A percentile compares a stretch with the other conserved stretches of the same genome.
Evolutionary conservation across 257 asterid species (phyloP).

Genomic region (Perilla frutescens): DNA sequence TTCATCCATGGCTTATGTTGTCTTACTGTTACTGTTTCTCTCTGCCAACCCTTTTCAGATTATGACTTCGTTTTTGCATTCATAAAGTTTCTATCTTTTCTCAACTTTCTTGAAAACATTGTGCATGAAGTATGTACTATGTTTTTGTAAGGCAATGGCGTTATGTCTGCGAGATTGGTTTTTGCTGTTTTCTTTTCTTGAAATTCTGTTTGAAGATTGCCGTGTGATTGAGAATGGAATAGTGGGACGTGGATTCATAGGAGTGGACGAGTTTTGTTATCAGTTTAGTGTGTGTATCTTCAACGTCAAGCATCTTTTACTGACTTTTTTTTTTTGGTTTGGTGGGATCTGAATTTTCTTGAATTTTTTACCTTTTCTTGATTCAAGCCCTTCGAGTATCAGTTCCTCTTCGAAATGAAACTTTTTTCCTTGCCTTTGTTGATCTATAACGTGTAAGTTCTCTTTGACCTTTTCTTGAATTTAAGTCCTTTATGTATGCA

Average conservation of each 20-base stretch:
- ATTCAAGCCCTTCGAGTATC: background rate
- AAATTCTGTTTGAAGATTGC: slow-evolving; percentile 12
- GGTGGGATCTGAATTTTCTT: slow-evolving; percentile 24
- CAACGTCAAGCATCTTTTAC: slow-evolving; percentile 3
- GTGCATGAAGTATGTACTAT: slow-evolving; percentile 32
- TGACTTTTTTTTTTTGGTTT: slow-evolving; percentile 16
- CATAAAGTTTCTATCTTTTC: slow-evolving; percentile 39
- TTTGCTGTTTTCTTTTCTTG: slow-evolving; percentile 13
- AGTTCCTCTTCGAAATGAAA: slow-evolving; percentile 13
- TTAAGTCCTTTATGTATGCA: background rate
- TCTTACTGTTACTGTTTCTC: slow-evolving; percentile 16
- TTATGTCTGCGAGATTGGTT: slow-evolving; percentile 19
- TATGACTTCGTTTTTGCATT: slow-evolving; percentile 12
- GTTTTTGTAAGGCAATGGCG: slow-evolving; percentile 24
- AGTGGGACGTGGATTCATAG: background rate
- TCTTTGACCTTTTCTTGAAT: slow-evolving; percentile 11
- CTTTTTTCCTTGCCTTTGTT: slow-evolving; percentile 4
- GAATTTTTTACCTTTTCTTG: slow-evolving; percentile 3
- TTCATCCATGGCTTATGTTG: slow-evolving; percentile 39
- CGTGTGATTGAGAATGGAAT: slow-evolving; percentile 26
- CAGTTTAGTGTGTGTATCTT: slow-evolving; percentile 25
- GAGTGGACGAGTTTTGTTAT: slow-evolving; percentile 5
- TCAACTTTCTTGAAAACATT: slow-evolving; percentile 26
- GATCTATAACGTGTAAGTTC: background rate
- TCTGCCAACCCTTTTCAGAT: slow-evolving; percentile 27